A percentile compares a stretch with the other conserved stretches of the same genome.
Evolutionary conservation across 2,329 filamentous ascomycete genomes (phyloP).

Genomic region (Aspergillus vadensis): DNA sequence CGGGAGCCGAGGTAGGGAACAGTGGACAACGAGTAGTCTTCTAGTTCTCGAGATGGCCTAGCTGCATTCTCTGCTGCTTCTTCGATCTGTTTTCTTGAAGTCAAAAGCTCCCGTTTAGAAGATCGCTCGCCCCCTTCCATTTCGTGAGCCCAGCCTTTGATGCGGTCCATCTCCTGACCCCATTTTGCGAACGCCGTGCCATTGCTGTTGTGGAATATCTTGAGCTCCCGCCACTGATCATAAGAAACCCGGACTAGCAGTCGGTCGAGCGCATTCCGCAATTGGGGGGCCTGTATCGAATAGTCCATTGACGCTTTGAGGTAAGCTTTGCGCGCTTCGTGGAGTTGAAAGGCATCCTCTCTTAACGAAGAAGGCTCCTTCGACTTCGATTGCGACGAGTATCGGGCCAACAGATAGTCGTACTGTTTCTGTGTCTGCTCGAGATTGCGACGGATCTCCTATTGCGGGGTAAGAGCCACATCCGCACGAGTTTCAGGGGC

Average conservation of each 20-base stretch:
- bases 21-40: slow-evolving; percentile 87
- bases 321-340: slow-evolving; percentile 88
- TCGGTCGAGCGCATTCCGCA: slow-evolving; percentile 81
- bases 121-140: slow-evolving; percentile 86
- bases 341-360: slow-evolving; percentile 93
- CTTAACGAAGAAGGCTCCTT: slow-evolving; percentile 90
- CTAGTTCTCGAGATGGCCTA: slow-evolving; percentile 86
- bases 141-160: slow-evolving; percentile 89
- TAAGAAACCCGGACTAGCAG: slow-evolving; percentile 80
- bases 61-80: slow-evolving; percentile 69
- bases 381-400: slow-evolving; percentile 81
- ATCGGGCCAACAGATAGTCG: slow-evolving; percentile 78
- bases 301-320: slow-evolving; percentile 92
- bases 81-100: slow-evolving; percentile 78
- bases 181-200: slow-evolving; percentile 65
- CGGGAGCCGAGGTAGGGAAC: slow-evolving; percentile 79
- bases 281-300: slow-evolving; percentile 80
- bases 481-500: slow-evolving; percentile 8
- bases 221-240: slow-evolving; percentile 88
- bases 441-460: slow-evolving; percentile 72
- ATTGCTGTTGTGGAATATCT: slow-evolving; percentile 66
- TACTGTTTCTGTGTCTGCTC: slow-evolving; percentile 82
- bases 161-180: slow-evolving; percentile 81
- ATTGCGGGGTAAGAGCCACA: slow-evolving; percentile 20
- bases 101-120: slow-evolving; percentile 78